Conservation (phyloP, 352 stramenopile species). For the Phytopythium oedochilum region DNA sequence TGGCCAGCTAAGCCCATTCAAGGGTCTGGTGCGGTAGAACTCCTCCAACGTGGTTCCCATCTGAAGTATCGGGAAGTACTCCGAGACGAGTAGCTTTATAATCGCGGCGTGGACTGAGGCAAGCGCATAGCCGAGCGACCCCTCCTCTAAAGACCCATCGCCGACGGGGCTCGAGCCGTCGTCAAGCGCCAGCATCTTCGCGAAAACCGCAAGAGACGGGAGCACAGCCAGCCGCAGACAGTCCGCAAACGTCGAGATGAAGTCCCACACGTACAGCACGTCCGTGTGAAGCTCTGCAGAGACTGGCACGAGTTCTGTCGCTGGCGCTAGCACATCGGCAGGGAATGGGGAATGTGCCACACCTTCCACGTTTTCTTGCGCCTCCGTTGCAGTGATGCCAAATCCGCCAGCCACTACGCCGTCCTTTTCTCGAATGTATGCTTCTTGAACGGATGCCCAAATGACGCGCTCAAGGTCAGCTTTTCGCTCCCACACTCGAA, state of each 20-base stretch:
- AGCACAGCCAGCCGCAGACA: slow-evolving; percentile 41
- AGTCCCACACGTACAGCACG: slow-evolving; percentile 75
- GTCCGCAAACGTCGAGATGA: slow-evolving; percentile 71
- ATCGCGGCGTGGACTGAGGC: slow-evolving; percentile 50
- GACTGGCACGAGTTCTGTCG: slow-evolving; percentile 32
- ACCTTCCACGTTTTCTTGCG: background rate
- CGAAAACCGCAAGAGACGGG: slow-evolving; percentile 50
- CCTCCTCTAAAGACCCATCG: slow-evolving; percentile 44
- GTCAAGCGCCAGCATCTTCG: slow-evolving; percentile 38
- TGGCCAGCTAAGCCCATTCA: slow-evolving; percentile 80
- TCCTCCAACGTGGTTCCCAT: slow-evolving; percentile 66
- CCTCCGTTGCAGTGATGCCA: background rate
- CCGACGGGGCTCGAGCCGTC: slow-evolving; percentile 45
- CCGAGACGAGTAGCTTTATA: slow-evolving; percentile 40
- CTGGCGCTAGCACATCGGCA: slow-evolving; percentile 20
- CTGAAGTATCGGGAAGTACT: slow-evolving; percentile 71
- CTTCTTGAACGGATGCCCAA: slow-evolving; percentile 48
- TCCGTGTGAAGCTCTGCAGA: slow-evolving; percentile 41
- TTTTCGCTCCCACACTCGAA: slow-evolving; percentile 52
- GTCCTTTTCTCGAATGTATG: slow-evolving; percentile 17
- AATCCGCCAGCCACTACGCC: background rate
- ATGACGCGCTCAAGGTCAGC: slow-evolving; percentile 40
- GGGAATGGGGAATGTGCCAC: slow-evolving; percentile 21
- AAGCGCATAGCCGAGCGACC: slow-evolving; percentile 35
- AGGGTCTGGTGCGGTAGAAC: slow-evolving; percentile 62